A percentile compares a stretch with the other conserved stretches of the same genome.
These are phyloP conservation scores for Myrmaecium sp. DNA, from an alignment of 2,329 filamentous ascomycete species.

Conservation along the genomic window DNA sequence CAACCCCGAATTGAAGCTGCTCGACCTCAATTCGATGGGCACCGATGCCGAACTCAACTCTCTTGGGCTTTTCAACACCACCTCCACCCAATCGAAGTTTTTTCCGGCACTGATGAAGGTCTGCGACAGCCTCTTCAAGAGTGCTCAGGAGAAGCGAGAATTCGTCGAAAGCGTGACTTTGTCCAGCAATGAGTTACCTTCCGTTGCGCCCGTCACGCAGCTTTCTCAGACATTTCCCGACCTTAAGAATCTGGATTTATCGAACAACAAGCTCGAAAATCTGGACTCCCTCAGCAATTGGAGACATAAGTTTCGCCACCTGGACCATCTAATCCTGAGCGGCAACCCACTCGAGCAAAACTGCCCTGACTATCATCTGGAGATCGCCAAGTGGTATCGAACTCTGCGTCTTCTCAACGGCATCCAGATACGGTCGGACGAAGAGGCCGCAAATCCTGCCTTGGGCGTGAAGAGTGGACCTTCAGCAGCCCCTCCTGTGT, in stretches of 20 bases:
- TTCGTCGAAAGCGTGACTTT: constrained; percentile 71
- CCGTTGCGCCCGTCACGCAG: constrained; percentile 54
- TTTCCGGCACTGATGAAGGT: constrained; percentile 86
- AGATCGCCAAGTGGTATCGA: constrained; percentile 69
- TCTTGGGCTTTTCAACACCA: constrained; percentile 59
- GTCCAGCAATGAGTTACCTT: constrained; percentile 60
- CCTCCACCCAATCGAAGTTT: constrained; percentile 62
- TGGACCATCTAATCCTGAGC: constrained; percentile 66
- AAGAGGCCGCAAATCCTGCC: constrained; percentile 35
- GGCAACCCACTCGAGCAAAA: constrained; percentile 51
- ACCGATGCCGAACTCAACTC: constrained; percentile 53
- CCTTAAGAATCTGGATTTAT: constrained; percentile 76
- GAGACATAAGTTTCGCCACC: constrained; percentile 59
- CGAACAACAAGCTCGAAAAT: constrained; percentile 59
- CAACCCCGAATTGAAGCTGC: constrained; percentile 50
- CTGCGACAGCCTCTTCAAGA: constrained; percentile 62
- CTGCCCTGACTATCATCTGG: constrained; percentile 39
- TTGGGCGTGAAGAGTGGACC: constrained; percentile 35
- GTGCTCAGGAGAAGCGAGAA: constrained; percentile 52
- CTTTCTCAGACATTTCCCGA: constrained; percentile 69
- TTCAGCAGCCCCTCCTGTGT: constrained; percentile 47
- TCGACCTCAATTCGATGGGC: constrained; percentile 66
- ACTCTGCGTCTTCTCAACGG: constrained; percentile 63
- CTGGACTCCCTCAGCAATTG: constrained; percentile 54
- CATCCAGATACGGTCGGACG: constrained; percentile 52